Evolutionary conservation across 176 grass and related monocot species (phyloP).

Genomic region (Elaeis guineensis): DNA sequence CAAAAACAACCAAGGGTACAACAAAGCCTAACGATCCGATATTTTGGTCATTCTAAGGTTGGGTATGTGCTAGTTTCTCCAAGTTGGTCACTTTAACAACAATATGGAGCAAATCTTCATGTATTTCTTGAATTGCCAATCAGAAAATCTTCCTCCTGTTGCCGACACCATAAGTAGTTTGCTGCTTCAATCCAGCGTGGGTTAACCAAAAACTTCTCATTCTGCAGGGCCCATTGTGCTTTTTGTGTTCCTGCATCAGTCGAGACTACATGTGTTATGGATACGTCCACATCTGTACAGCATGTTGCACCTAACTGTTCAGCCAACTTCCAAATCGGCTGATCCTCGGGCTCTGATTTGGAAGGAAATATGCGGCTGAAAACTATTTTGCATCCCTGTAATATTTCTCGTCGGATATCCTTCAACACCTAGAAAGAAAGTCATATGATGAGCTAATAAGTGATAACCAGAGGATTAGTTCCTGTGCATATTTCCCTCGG

Average conservation of each 20-base stretch:
- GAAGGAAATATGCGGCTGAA: slow-evolving; percentile 70
- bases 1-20: too few relatives aligned
- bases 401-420: slow-evolving; percentile 38
- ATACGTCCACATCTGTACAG: slow-evolving; percentile 37
- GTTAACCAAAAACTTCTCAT: slow-evolving; percentile 65
- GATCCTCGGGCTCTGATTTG: slow-evolving; percentile 23
- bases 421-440: slow-evolving; percentile 50
- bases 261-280: slow-evolving; percentile 60
- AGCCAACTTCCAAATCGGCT: slow-evolving; percentile 73
- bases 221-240: slow-evolving; percentile 39
- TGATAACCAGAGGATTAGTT: too few relatives aligned
- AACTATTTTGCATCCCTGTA: slow-evolving; percentile 67
- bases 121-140: slow-evolving; percentile 16
- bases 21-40: too few relatives aligned
- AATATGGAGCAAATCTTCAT: neutral
- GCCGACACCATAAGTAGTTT: slow-evolving; percentile 49
- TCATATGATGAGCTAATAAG: neutral
- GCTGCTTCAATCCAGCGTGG: slow-evolving; percentile 68
- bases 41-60: too few relatives aligned
- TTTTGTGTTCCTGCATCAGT: slow-evolving; percentile 44
- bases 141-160: slow-evolving; percentile 47
- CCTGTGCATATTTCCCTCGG: too few relatives aligned
- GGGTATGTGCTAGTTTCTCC: too few relatives aligned
- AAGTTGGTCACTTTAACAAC: too few relatives aligned
- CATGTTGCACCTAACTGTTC: slow-evolving; percentile 70